These are phyloP conservation scores for Aspergillus pseudoterreus DNA, from an alignment of 2,329 filamentous ascomycete species.

Conservation along the genomic window DNA sequence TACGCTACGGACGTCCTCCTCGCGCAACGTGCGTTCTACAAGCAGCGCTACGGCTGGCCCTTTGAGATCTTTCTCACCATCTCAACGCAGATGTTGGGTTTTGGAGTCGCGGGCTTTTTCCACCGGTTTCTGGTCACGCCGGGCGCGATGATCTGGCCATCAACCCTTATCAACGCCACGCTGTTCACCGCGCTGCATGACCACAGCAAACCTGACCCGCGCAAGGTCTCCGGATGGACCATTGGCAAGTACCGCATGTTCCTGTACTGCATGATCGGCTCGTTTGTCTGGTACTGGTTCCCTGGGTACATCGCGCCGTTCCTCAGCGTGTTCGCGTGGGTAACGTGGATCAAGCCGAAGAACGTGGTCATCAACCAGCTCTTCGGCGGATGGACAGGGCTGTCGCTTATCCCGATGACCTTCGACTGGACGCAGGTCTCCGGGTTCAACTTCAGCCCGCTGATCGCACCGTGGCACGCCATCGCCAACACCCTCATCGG, in stretches of 20 bases:
- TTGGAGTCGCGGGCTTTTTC: slow-evolving; percentile 66
- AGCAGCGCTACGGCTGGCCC: slow-evolving; percentile 62
- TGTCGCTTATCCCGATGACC: slow-evolving; percentile 67
- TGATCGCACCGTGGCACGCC: slow-evolving; percentile 70
- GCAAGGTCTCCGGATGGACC: slow-evolving; percentile 58
- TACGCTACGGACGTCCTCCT: slow-evolving; percentile 73
- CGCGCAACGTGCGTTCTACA: slow-evolving; percentile 68
- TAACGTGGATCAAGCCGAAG: slow-evolving; percentile 68
- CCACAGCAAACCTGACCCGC: slow-evolving; percentile 51
- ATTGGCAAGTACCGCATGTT: slow-evolving; percentile 67
- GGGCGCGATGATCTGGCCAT: slow-evolving; percentile 72
- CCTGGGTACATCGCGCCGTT: slow-evolving; percentile 67
- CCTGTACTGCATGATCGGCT: slow-evolving; percentile 51
- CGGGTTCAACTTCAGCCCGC: slow-evolving; percentile 63
- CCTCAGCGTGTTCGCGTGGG: slow-evolving; percentile 66
- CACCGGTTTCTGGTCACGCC: slow-evolving; percentile 55
- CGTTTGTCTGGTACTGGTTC: slow-evolving; percentile 66
- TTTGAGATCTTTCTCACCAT: slow-evolving; percentile 66
- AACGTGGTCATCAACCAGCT: slow-evolving; percentile 67
- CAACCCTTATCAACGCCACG: slow-evolving; percentile 62
- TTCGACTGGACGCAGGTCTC: slow-evolving; percentile 74
- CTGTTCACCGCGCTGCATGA: slow-evolving; percentile 74
- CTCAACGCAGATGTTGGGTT: slow-evolving; percentile 66
- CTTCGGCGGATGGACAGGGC: slow-evolving; percentile 65
- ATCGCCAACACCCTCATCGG: slow-evolving; percentile 71